Evolutionary conservation across 441 rosid species (phyloP).

Genomic region (Adansonia grandidieri): DNA sequence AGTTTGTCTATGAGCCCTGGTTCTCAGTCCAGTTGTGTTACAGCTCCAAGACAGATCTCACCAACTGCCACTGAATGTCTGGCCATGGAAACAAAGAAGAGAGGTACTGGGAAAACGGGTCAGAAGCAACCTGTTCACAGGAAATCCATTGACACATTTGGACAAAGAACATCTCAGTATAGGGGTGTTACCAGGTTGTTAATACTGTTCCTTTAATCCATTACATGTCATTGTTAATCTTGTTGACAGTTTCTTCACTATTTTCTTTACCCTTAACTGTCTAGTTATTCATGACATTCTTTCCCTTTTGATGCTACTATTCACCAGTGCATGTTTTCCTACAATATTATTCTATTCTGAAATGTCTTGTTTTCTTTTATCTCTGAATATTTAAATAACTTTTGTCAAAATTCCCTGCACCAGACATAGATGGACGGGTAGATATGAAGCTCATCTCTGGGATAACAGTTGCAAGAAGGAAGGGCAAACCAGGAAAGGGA

Average conservation of each 20-base stretch:
- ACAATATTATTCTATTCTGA: slow-evolving; percentile 1
- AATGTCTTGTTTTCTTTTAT: not conserved
- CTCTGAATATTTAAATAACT: slow-evolving; percentile 9
- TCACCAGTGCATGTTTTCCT: not conserved
- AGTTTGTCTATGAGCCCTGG: slow-evolving; percentile 84
- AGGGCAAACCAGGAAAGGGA: slow-evolving; percentile 98
- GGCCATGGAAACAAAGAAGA: slow-evolving; percentile 62
- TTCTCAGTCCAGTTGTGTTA: slow-evolving; percentile 72
- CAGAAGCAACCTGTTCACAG: slow-evolving; percentile 80
- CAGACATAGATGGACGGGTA: slow-evolving; percentile 96
- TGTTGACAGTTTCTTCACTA: no score
- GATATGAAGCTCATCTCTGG: slow-evolving; percentile 98
- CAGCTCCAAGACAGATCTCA: slow-evolving; percentile 57
- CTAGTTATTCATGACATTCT: not conserved
- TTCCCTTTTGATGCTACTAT: not conserved
- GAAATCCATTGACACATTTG: slow-evolving; percentile 91
- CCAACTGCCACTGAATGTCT: slow-evolving; percentile 44
- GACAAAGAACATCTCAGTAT: slow-evolving; percentile 96
- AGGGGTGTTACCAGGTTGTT: slow-evolving; percentile 93
- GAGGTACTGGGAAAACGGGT: slow-evolving; percentile 52
- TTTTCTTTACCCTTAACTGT: no score
- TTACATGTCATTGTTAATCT: not conserved
- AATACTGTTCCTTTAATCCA: not conserved
- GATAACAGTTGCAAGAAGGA: slow-evolving; percentile 97
- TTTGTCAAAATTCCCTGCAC: not conserved